phyloP scores from a whole-genome alignment of 208 protist species.

The Porcisia deanei region DNA sequence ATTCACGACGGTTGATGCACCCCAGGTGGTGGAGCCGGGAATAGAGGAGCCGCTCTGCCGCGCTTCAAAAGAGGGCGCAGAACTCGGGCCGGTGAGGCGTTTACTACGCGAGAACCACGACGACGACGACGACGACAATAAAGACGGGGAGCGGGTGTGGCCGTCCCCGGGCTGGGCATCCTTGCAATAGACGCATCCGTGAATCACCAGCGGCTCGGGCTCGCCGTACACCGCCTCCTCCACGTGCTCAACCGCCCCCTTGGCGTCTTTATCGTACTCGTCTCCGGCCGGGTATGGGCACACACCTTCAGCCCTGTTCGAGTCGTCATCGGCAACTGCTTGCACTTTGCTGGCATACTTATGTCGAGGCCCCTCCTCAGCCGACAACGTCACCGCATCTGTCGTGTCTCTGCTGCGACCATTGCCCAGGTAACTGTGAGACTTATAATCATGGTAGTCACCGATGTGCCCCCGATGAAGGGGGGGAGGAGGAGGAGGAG shows the following conservation, averaged over 20 bases:
- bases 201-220: not conserved
- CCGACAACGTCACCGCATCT: too few relatives aligned
- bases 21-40: not conserved
- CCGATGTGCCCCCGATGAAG: too few relatives aligned
- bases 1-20: slow-evolving; percentile 9
- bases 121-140: not conserved
- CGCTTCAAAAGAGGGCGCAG: not conserved
- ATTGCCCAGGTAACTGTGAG: too few relatives aligned
- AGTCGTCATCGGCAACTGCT: not conserved
- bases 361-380: too few relatives aligned
- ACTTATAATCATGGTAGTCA: too few relatives aligned
- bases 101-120: not conserved
- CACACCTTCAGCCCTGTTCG: not conserved
- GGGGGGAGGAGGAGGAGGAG: too few relatives aligned
- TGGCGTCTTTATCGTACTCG: not conserved
- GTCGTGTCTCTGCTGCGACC: too few relatives aligned
- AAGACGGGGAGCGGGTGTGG: not conserved
- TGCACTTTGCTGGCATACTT: too few relatives aligned
- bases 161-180: not conserved
- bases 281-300: not conserved
- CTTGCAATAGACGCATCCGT: not conserved
- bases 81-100: not conserved
- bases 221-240: slow-evolving; percentile 3
- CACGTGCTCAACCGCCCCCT: not conserved
- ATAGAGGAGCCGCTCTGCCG: not conserved